Conservation (phyloP, 805 yeast genomes). For the Priceomyces melissophilus region DNA sequence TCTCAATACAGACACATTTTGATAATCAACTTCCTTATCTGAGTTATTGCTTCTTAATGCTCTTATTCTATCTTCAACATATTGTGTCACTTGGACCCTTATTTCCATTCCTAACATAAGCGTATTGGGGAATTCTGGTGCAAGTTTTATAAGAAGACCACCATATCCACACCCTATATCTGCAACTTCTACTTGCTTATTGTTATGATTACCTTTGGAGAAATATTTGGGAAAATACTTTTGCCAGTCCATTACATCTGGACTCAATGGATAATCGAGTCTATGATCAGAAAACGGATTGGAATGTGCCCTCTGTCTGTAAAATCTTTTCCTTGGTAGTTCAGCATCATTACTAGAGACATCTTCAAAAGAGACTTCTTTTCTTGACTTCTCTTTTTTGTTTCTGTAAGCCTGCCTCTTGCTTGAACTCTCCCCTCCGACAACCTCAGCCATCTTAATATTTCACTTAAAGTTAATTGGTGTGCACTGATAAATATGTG, state of each 20-base stretch:
- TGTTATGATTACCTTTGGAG: slow-evolving; percentile 39
- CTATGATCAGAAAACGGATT: slow-evolving; percentile 96
- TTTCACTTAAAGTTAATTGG: too few relatives aligned
- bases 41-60: slow-evolving; percentile 64
- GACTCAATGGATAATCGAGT: slow-evolving; percentile 80
- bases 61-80: slow-evolving; percentile 90
- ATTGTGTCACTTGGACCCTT: slow-evolving; percentile 94
- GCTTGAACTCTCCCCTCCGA: slow-evolving; percentile 23
- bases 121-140: slow-evolving; percentile 70
- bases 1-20: slow-evolving; percentile 84
- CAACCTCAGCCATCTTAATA: too few relatives aligned
- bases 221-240: slow-evolving; percentile 66
- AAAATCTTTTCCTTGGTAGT: slow-evolving; percentile 80
- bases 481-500: too few relatives aligned
- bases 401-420: slow-evolving; percentile 51
- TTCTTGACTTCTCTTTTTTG: slow-evolving; percentile 40
- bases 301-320: slow-evolving; percentile 96
- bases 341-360: slow-evolving; percentile 27
- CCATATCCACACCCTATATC: slow-evolving; percentile 99
- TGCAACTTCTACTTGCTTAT: slow-evolving; percentile 72
- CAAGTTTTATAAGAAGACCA: slow-evolving; percentile 76
- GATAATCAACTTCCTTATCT: slow-evolving; percentile 46
- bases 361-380: too few relatives aligned
- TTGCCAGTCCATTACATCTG: slow-evolving; percentile 85
- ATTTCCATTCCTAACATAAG: slow-evolving; percentile 94